phyloP scores from a whole-genome alignment of 768 basidiomycete genomes.

The Termitomyces sp. region DNA sequence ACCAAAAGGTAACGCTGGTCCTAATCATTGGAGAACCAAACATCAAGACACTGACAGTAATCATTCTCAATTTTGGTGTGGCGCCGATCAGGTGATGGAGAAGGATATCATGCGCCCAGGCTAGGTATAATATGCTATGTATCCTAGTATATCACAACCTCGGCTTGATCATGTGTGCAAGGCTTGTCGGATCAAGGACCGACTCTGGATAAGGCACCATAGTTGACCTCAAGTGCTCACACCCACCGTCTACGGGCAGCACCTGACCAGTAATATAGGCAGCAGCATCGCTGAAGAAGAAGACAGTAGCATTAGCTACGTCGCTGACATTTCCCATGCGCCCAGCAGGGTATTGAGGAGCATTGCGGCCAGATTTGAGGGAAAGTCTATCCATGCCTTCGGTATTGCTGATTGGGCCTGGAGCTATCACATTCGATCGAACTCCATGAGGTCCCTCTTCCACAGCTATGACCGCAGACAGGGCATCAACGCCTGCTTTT shows the following conservation, averaged over 20 bases:
- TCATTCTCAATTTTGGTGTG: background rate
- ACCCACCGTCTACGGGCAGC: conserved; percentile 68
- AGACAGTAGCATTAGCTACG: conserved; percentile 68
- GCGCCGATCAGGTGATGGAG: conserved; percentile 2
- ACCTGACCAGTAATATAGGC: conserved; percentile 74
- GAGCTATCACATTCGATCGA: conserved; percentile 83
- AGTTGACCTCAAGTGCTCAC: conserved; percentile 45
- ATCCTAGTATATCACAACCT: conserved; percentile 27
- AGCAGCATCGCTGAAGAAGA: conserved; percentile 81
- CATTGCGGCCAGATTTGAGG: conserved; percentile 22
- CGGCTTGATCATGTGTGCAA: conserved; percentile 50
- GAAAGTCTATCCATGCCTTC: conserved; percentile 42
- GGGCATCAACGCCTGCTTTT: conserved; percentile 91
- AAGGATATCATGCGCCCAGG: background rate
- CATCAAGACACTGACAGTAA: background rate
- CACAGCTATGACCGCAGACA: conserved; percentile 81
- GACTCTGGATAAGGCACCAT: conserved; percentile 60
- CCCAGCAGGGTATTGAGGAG: conserved; percentile 31
- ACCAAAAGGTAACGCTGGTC: background rate
- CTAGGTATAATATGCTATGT: background rate
- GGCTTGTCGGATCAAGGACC: conserved; percentile 56
- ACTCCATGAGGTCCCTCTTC: conserved; percentile 97
- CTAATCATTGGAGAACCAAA: background rate
- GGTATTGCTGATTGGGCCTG: conserved; percentile 79
- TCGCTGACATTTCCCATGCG: conserved; percentile 60